Conservation (phyloP, 306 rosid genomes). For the Abrus precatorius region DNA sequence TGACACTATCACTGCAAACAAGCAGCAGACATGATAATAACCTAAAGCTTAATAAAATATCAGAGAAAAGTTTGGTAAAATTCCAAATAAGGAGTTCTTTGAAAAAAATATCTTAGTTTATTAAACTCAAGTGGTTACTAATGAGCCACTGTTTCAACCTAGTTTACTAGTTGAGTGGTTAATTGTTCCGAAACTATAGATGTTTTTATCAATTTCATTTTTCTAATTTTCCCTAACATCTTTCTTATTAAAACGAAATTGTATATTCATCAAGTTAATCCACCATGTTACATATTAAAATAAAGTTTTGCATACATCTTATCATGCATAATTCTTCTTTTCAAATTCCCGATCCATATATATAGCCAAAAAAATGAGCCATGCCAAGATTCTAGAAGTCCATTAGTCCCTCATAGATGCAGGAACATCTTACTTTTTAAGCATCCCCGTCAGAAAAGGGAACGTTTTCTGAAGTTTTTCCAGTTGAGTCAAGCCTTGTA, state of each 20-base stretch:
- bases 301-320: conserved; percentile 20
- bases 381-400: conserved; percentile 33
- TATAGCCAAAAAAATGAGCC: conserved; percentile 31
- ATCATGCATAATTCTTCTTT: conserved; percentile 38
- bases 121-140: conserved; percentile 24
- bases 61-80: not conserved
- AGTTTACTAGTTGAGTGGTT: conserved; percentile 26
- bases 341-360: conserved; percentile 3
- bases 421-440: conserved; percentile 64
- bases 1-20: conserved; percentile 28
- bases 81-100: conserved; percentile 11
- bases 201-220: conserved; percentile 14
- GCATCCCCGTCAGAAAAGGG: conserved; percentile 80
- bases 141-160: conserved; percentile 15
- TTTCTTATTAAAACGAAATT: conserved; percentile 23
- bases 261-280: conserved; percentile 38
- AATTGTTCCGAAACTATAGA: conserved; percentile 4
- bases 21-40: conserved; percentile 25
- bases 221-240: conserved; percentile 2
- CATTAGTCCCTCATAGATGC: conserved; percentile 35
- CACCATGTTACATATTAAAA: conserved; percentile 27
- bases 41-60: conserved; percentile 28
- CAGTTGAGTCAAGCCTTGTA: conserved; percentile 92
- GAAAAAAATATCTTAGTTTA: not conserved
- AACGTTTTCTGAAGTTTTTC: conserved; percentile 68